Evolutionary conservation across 83 land plant genomes (phyloP), one percentile per base, ranked within the genome.

Genomic region (Picea abies): DNA sequence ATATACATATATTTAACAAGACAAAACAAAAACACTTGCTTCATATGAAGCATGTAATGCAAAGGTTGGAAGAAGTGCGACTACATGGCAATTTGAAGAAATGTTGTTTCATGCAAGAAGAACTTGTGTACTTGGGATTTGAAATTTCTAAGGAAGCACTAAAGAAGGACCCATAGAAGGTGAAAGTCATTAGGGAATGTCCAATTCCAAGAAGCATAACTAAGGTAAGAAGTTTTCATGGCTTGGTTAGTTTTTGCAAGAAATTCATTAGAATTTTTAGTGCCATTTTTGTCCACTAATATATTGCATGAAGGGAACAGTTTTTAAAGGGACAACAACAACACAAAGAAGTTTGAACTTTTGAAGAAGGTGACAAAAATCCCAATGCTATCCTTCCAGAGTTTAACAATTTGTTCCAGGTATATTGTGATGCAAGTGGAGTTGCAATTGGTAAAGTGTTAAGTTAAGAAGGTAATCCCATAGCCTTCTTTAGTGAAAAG

Each of bases 81-180:
- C 3, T 68, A 68, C 71, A 68, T 2, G 35, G n/a, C 70, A 66
- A 66, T 66, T 66, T 66, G 70, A 66, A 66, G 70, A 26, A 26
- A 66, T 26, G 37, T 68, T 68, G 17, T 68, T 68, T 32, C 15
- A 68, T 29, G 39, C 39, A 19, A 63, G 19, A 68, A 26, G 35
- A 66, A 26, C 71, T 68, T 68, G 39, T 68, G 35, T 26, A 26
- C 14, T 29, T 29, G 7, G 37, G 37, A 68, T 14, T 68, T 3
- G 37, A 29, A 29, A 29, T 68, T 68, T 68, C 19, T 11, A 68
- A 26, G 15, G 9, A 26, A 68, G 71, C 5, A 68, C 10, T 68
- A 10, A 32, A 12, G 26, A 68, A 29, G 37, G 39, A 32, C 3
- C 26, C 2, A 26, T 0, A 68, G 3, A 29, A 68, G 39, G 35